Percentiles rank a stretch among this genome's conserved stretches.
These are phyloP conservation scores for Gaertneriomyces semiglobifer DNA, from an alignment of 192 early-diverging fungal species.

Conservation along the genomic window DNA sequence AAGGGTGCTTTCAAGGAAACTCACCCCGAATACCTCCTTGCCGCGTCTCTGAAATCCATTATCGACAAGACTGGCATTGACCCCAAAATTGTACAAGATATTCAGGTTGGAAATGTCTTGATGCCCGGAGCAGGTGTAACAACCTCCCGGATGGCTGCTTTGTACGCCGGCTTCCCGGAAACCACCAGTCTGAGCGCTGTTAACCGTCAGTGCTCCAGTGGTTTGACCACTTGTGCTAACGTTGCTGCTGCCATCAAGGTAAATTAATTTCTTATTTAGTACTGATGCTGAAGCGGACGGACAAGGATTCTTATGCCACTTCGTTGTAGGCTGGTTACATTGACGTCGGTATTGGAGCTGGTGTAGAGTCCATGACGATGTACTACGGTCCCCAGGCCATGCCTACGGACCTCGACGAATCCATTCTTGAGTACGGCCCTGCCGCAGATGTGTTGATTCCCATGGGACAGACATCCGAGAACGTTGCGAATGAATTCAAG, in stretches of 20 bases:
- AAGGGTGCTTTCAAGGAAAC: conserved; percentile 93
- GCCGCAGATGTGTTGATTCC: conserved; percentile 72
- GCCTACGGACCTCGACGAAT: conserved; percentile 67
- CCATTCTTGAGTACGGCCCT: conserved; percentile 67
- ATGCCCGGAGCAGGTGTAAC: conserved; percentile 86
- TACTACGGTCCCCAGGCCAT: conserved; percentile 80
- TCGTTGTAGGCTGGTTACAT: conserved; percentile 84
- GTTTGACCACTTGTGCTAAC: conserved; percentile 82
- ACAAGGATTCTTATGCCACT: conserved; percentile 71
- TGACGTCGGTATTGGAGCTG: conserved; percentile 83
- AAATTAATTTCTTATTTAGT: conserved; percentile 21
- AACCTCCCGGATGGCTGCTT: conserved; percentile 83
- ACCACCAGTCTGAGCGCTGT: conserved; percentile 75
- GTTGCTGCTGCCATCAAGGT: conserved; percentile 82
- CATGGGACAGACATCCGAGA: conserved; percentile 90
- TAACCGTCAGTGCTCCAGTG: conserved; percentile 93
- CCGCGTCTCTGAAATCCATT: conserved; percentile 70
- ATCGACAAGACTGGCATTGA: conserved; percentile 77
- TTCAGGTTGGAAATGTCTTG: conserved; percentile 91
- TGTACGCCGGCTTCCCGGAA: conserved; percentile 87
- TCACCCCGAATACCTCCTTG: conserved; percentile 69
- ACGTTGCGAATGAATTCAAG: conserved; percentile 86
- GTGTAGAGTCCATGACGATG: conserved; percentile 91
- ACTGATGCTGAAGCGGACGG: conserved; percentile 83
- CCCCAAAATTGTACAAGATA: conserved; percentile 83